Percentiles rank a stretch among this genome's conserved stretches.
These are phyloP conservation scores for Malbranchea zuffiana DNA, from an alignment of 2,329 filamentous ascomycete species.

Conservation along the genomic window DNA sequence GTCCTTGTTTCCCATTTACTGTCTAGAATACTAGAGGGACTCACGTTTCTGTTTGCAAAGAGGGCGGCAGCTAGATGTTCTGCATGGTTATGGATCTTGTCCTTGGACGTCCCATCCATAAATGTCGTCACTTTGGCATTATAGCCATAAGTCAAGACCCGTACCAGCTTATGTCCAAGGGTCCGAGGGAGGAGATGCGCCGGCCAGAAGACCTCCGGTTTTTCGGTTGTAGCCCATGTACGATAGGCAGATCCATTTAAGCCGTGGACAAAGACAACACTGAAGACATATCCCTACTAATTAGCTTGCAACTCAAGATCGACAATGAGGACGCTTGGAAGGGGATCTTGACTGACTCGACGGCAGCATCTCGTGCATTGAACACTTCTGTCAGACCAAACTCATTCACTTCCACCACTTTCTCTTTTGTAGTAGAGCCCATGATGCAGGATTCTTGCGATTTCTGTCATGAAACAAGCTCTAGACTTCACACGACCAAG, in stretches of 20 bases:
- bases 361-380: slow-evolving; percentile 27
- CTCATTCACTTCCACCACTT: slow-evolving; percentile 23
- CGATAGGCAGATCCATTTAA: slow-evolving; percentile 54
- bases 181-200: slow-evolving; percentile 53
- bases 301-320: background rate
- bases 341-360: slow-evolving; percentile 30
- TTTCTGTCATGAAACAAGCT: background rate
- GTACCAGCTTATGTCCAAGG: slow-evolving; percentile 47
- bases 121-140: slow-evolving; percentile 53
- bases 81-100: slow-evolving; percentile 60
- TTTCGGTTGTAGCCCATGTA: slow-evolving; percentile 48
- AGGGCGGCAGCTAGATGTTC: slow-evolving; percentile 56
- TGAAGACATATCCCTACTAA: too few relatives aligned
- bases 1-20: slow-evolving; percentile 8
- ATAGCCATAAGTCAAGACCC: slow-evolving; percentile 63
- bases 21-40: too few relatives aligned
- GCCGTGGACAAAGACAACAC: slow-evolving; percentile 60
- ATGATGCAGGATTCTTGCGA: background rate
- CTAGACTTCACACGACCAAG: slow-evolving; percentile 1
- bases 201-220: slow-evolving; percentile 54
- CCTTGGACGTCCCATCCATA: slow-evolving; percentile 46
- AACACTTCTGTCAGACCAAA: slow-evolving; percentile 36
- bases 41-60: slow-evolving; percentile 49
- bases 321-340: too few relatives aligned
- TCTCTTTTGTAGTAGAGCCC: slow-evolving; percentile 7